Evolutionary conservation across 148 eudicot genomes (phyloP), one percentile per base, ranked within the genome.

Genomic region (Chenopodium album): DNA sequence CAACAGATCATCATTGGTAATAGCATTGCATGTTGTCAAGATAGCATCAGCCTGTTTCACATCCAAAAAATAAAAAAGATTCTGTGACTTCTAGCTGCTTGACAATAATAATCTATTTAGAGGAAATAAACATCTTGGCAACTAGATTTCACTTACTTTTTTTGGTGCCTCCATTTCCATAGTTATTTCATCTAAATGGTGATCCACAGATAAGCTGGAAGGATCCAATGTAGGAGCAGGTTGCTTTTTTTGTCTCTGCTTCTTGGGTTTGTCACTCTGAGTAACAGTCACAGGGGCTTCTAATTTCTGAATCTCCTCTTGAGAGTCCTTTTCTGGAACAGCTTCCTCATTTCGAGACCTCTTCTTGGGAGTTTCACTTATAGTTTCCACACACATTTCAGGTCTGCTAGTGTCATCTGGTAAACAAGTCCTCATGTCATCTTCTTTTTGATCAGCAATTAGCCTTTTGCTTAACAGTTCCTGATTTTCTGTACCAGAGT

Each of bases 261-360:
- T 88, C 65, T 66, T 75, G 13, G 81, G 68, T 64, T 80, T 88
- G 34, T 80, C 80, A 65, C 41, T 79, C 56, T 41, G 74, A 63
- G 54, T 81, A 66, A 60, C 44, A 54, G 17, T 16, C 2, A 46
- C 32, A 12, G 76, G 64, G n/a, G 22, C 60, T 73, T 20, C 48
- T 47, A 72, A 60, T 63, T 41, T 71, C 69, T 4, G 47, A 73
- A 26, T 50, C 48, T 32, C 83, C 50, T 81, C 62, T 4, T 56
- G 22, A 22, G 41, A 60, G 59, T 73, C 32, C 32, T 23, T 14
- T 7, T 7, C 52, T 48, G 32, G 19, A n/a, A 73, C 62, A 32
- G 52, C 80, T 48, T 76, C 83, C 78, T 56, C 85, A 82, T 79
- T 87, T 77, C 72, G 81, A 9, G 29, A 14, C 34, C 26, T 73